These are phyloP conservation scores for Phytophthora agathidicida DNA, from an alignment of 352 stramenopile species.

Conservation along the genomic window DNA sequence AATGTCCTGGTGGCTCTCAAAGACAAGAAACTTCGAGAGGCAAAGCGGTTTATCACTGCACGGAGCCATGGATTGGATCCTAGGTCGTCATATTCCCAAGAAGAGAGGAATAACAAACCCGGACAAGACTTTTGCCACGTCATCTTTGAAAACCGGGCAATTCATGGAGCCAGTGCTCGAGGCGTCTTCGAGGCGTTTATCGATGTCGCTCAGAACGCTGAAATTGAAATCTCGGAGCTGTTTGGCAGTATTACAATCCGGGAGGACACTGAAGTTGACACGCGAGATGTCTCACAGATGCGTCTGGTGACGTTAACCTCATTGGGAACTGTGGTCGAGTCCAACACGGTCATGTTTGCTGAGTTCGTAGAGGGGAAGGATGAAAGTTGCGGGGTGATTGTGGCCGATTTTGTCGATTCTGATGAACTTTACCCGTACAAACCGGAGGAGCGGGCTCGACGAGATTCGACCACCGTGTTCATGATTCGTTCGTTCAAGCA, in stretches of 20 bases:
- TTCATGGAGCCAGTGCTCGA: conserved; percentile 29
- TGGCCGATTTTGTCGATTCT: conserved; percentile 40
- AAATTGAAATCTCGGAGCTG: conserved; percentile 63
- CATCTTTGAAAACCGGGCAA: conserved; percentile 39
- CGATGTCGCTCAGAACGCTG: conserved; percentile 49
- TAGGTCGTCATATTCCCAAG: conserved; percentile 18
- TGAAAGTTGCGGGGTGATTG: conserved; percentile 18
- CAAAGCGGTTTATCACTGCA: conserved; percentile 35
- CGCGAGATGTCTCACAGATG: conserved; percentile 44
- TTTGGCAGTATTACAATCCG: conserved; percentile 54
- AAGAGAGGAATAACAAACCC: conserved; percentile 38
- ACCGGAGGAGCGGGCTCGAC: conserved; percentile 30
- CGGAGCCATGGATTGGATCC: conserved; percentile 32
- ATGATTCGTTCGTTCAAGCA: conserved; percentile 25
- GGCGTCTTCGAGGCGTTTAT: conserved; percentile 46
- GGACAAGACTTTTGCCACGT: conserved; percentile 42
- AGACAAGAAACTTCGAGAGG: conserved; percentile 31
- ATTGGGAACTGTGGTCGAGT: conserved; percentile 21
- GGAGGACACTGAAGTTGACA: conserved; percentile 50
- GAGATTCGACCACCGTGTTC: conserved; percentile 40
- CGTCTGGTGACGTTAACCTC: conserved; percentile 43
- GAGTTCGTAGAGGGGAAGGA: conserved; percentile 18
- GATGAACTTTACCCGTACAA: conserved; percentile 53
- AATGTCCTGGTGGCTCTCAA: conserved; percentile 30
- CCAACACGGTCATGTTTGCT: conserved; percentile 27